Evolutionary conservation across 805 yeast genomes (phyloP).

Genomic region (Ogataea sp.): DNA sequence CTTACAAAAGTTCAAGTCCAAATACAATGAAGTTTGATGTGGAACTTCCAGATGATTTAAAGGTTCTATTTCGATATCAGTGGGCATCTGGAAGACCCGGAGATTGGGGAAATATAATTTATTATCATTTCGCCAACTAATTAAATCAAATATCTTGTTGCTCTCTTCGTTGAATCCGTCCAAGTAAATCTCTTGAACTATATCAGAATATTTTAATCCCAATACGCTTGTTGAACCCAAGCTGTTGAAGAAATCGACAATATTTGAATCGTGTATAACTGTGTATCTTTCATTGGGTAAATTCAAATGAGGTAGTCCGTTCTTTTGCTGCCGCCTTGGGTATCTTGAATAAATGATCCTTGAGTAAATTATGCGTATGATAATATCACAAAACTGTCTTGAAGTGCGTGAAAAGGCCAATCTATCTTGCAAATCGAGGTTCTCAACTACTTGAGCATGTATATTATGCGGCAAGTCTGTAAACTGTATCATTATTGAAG

Average conservation of each 20-base stretch:
- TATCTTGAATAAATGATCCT: constrained; percentile 9
- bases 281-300: constrained; percentile 13
- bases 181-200: constrained; percentile 17
- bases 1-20: constrained; percentile 22
- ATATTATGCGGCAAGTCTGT: constrained; percentile 17
- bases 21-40: constrained; percentile 12
- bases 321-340: background rate
- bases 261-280: constrained; percentile 6
- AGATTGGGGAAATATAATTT: constrained; percentile 10
- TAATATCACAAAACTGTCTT: constrained; percentile 11
- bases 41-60: constrained; percentile 19
- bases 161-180: constrained; percentile 8
- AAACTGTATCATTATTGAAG: background rate
- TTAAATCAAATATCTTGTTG: constrained; percentile 10
- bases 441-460: constrained; percentile 9
- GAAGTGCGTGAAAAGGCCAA: constrained; percentile 12
- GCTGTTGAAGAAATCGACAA: constrained; percentile 11
- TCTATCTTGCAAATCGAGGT: constrained; percentile 10
- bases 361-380: constrained; percentile 15
- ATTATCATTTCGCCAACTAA: constrained; percentile 13
- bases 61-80: constrained; percentile 12
- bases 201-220: constrained; percentile 15
- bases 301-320: constrained; percentile 9
- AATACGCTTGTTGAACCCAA: constrained; percentile 9
- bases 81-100: constrained; percentile 16